Conservation (phyloP, 192 early-diverging fungal species). For the Paraglomus occultum region DNA sequence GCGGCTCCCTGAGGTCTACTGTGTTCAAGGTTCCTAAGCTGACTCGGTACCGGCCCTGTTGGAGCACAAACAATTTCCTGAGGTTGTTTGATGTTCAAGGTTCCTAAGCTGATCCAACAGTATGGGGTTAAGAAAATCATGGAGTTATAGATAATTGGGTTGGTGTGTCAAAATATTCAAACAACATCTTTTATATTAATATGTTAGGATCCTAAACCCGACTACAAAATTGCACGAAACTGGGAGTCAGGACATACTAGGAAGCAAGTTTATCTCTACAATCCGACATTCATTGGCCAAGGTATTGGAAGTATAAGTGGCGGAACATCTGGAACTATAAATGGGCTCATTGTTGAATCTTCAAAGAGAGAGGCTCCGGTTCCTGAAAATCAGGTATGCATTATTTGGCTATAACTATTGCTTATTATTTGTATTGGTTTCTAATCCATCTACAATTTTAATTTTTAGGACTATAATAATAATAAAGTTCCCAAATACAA, state of each 20-base stretch:
- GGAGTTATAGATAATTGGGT: constrained; percentile 7
- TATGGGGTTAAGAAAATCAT: background rate
- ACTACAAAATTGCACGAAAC: constrained; percentile 6
- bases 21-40: constrained; percentile 11
- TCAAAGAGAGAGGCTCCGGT: background rate
- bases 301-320: background rate
- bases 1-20: constrained; percentile 12
- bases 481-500: background rate
- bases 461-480: constrained; percentile 12
- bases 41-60: constrained; percentile 26
- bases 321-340: too few species aligned
- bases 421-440: constrained; percentile 8
- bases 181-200: background rate
- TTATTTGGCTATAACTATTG: constrained; percentile 7
- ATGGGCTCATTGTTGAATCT: constrained; percentile 1
- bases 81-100: constrained; percentile 24
- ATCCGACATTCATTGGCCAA: constrained; percentile 3
- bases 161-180: too few species aligned
- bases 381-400: constrained; percentile 14
- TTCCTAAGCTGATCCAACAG: constrained; percentile 24
- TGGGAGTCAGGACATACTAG: background rate
- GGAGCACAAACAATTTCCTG: constrained; percentile 5
- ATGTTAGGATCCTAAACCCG: constrained; percentile 13
- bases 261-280: background rate
- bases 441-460: constrained; percentile 7